Percentiles rank a stretch among this genome's conserved stretches.
Conservation (phyloP, 2,329 filamentous ascomycete genomes). For the Cladosporium sphaerospermum region DNA sequence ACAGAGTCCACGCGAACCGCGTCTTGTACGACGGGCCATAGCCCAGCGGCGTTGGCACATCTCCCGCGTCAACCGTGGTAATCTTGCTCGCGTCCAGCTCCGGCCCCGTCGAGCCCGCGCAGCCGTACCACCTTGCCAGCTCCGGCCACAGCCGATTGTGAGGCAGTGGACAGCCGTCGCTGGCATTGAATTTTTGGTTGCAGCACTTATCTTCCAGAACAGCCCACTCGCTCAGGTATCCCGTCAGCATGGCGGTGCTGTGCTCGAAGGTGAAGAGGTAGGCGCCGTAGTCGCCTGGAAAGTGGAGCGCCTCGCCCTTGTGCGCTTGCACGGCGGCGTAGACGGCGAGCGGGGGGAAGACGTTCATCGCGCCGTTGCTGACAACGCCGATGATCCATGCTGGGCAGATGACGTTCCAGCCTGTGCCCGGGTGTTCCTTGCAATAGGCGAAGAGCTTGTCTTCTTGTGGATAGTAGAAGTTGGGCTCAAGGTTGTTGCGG, state of each 20-base stretch:
- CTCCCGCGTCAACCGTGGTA: slow-evolving; percentile 18
- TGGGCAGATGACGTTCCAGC: slow-evolving; percentile 46
- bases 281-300: slow-evolving; percentile 37
- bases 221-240: slow-evolving; percentile 46
- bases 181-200: slow-evolving; percentile 45
- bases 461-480: slow-evolving; percentile 50
- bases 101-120: slow-evolving; percentile 28
- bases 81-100: slow-evolving; percentile 24
- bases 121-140: slow-evolving; percentile 40
- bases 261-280: slow-evolving; percentile 42
- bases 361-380: slow-evolving; percentile 46
- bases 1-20: slow-evolving; percentile 37
- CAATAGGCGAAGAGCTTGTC: slow-evolving; percentile 43
- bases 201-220: slow-evolving; percentile 36
- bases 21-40: slow-evolving; percentile 40
- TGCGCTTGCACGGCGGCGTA: slow-evolving; percentile 45
- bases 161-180: slow-evolving; percentile 40
- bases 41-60: slow-evolving; percentile 26
- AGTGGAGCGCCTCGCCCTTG: slow-evolving; percentile 37
- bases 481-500: slow-evolving; percentile 39
- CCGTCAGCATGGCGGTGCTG: slow-evolving; percentile 43
- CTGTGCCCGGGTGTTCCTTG: slow-evolving; percentile 25
- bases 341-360: slow-evolving; percentile 42
- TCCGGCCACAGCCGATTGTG: slow-evolving; percentile 46
- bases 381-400: slow-evolving; percentile 45